Evolutionary conservation across 345 rosid genomes (phyloP).

Genomic region (Ceriops tagal): DNA sequence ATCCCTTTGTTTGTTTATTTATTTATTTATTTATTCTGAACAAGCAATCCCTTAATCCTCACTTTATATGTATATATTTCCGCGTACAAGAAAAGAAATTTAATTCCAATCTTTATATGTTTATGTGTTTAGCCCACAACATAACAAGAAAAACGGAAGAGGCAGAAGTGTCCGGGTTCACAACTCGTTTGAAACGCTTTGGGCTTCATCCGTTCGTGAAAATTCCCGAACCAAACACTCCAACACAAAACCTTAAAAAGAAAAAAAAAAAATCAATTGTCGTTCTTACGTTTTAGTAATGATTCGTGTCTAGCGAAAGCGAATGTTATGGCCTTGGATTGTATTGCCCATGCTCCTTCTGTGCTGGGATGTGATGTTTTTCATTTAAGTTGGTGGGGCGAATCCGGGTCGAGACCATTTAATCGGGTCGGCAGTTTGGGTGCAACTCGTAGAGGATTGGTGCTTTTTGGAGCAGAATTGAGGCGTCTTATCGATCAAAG

Average conservation of each 20-base stretch:
- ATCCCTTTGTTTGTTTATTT: too few relatives aligned
- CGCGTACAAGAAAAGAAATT: too few relatives aligned
- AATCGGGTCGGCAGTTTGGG: constrained; percentile 2
- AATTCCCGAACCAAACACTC: constrained; percentile 21
- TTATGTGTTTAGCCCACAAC: too few relatives aligned
- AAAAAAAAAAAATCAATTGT: not conserved
- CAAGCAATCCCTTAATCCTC: too few relatives aligned
- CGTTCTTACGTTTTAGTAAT: too few relatives aligned
- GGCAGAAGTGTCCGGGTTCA: not conserved
- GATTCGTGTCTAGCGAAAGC: too few relatives aligned
- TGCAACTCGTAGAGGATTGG: not conserved
- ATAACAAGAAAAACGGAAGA: not conserved
- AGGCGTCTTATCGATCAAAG: constrained; percentile 14
- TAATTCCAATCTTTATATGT: too few relatives aligned
- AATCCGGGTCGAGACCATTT: constrained; percentile 12
- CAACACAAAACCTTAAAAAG: not conserved
- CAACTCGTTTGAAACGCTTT: not conserved
- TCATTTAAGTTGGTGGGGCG: constrained; percentile 11
- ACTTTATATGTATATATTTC: too few relatives aligned
- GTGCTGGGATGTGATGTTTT: not conserved
- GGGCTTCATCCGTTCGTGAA: constrained; percentile 11
- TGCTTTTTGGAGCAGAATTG: constrained; percentile 18
- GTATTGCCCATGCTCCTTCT: not conserved
- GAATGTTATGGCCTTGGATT: constrained; percentile 27
- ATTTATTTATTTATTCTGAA: too few relatives aligned